A percentile compares a stretch with the other conserved stretches of the same genome.
Evolutionary conservation across 441 rosid genomes (phyloP).

Genomic region (Eutrema salsugineum): DNA sequence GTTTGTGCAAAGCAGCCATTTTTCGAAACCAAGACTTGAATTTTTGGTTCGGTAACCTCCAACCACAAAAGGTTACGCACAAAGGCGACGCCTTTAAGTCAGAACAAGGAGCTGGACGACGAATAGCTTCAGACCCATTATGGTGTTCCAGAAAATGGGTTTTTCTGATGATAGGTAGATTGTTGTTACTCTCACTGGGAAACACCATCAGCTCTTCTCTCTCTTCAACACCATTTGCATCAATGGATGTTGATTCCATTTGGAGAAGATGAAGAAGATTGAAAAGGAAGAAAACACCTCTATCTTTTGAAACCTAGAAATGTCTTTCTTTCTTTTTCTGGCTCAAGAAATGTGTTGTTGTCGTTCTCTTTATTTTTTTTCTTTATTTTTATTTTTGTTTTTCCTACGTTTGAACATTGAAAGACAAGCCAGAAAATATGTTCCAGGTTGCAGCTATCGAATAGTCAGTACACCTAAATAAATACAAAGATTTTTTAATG

Average conservation of each 20-base stretch:
- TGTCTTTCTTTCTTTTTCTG: background rate
- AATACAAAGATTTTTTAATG: too few relatives aligned
- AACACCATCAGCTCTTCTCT: slow-evolving; percentile 16
- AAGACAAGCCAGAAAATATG: background rate
- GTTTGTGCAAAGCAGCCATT: slow-evolving; percentile 23
- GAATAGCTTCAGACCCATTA: slow-evolving; percentile 3
- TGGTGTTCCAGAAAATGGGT: slow-evolving; percentile 37
- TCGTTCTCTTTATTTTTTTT: background rate
- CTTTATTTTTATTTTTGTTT: background rate
- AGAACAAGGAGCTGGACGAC: slow-evolving; percentile 11
- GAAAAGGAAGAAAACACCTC: background rate
- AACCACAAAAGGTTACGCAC: slow-evolving; percentile 22
- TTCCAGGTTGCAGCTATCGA: background rate
- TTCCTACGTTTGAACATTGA: background rate
- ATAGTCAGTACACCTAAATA: too few relatives aligned
- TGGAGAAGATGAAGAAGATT: background rate
- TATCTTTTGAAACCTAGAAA: background rate
- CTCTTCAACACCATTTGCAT: slow-evolving; percentile 9
- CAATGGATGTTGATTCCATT: slow-evolving; percentile 7
- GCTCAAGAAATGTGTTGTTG: background rate
- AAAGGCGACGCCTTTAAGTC: background rate
- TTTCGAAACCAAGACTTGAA: slow-evolving; percentile 31
- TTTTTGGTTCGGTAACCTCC: slow-evolving; percentile 15
- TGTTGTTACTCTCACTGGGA: background rate
- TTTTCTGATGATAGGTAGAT: background rate